Conservation (phyloP, 2,329 filamentous ascomycete genomes). For the Aspergillus sp. region DNA sequence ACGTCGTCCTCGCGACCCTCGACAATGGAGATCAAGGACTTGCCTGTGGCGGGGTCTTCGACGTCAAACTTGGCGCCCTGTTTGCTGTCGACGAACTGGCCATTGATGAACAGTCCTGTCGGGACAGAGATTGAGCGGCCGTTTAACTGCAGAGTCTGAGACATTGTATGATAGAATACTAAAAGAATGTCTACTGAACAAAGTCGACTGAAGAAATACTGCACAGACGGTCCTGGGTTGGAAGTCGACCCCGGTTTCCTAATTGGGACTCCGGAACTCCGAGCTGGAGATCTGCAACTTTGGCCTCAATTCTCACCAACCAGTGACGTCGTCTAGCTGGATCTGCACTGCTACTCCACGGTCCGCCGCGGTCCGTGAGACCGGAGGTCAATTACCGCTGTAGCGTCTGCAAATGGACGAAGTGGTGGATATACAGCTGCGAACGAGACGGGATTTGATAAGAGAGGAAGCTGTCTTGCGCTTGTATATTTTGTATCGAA, state of each 20-base stretch:
- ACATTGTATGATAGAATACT: background rate
- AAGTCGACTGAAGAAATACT: background rate
- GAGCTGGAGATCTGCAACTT: no score
- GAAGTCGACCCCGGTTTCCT: background rate
- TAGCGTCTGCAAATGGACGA: no score
- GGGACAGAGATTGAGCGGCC: background rate
- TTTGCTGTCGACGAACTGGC: background rate
- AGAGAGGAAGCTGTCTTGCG: no score
- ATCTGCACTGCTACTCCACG: no score
- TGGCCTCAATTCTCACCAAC: no score
- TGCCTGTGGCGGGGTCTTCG: background rate
- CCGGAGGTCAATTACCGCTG: no score
- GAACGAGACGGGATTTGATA: no score
- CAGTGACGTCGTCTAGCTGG: no score
- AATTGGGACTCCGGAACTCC: background rate
- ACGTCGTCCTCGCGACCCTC: constrained; percentile 35
- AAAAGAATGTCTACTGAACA: background rate
- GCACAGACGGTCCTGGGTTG: background rate
- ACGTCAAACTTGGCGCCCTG: background rate
- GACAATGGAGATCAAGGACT: constrained; percentile 27
- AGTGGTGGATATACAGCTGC: no score
- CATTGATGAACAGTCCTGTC: background rate
- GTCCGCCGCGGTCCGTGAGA: no score
- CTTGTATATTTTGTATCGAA: no score
- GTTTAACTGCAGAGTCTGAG: background rate